phyloP scores from a whole-genome alignment of 148 eudicot species.

The Cornus controversa region DNA sequence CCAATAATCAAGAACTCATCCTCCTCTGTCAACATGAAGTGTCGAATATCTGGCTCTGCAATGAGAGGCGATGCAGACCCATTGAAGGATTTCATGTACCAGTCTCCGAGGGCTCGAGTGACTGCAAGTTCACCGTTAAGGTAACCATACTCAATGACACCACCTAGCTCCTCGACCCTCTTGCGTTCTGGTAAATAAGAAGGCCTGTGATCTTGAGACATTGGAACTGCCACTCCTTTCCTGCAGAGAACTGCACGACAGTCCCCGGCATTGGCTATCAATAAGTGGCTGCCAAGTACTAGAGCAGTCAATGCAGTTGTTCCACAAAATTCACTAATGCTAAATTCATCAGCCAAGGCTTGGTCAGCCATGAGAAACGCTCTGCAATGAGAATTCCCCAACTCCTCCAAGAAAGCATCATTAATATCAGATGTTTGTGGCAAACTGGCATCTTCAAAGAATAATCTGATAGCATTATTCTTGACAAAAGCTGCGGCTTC shows the following conservation, averaged over 20 bases:
- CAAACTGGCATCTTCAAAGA: slow-evolving; percentile 36
- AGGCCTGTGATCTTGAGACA: slow-evolving; percentile 46
- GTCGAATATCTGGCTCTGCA: slow-evolving; percentile 40
- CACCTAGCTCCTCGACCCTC: slow-evolving; percentile 44
- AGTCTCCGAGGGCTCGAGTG: slow-evolving; percentile 51
- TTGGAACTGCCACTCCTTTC: slow-evolving; percentile 42
- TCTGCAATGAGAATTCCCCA: slow-evolving; percentile 25
- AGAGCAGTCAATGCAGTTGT: slow-evolving; percentile 52
- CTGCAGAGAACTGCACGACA: slow-evolving; percentile 52
- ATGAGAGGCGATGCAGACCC: slow-evolving; percentile 37
- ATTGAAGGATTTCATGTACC: slow-evolving; percentile 41
- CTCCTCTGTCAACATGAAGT: slow-evolving; percentile 34
- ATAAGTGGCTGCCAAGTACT: slow-evolving; percentile 37
- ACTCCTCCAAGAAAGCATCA: slow-evolving; percentile 22
- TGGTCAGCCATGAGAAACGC: slow-evolving; percentile 40
- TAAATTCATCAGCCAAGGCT: slow-evolving; percentile 43
- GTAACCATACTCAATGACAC: slow-evolving; percentile 36
- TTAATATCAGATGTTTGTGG: slow-evolving; percentile 28
- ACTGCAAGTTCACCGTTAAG: slow-evolving; percentile 46
- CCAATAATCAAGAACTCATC: slow-evolving; percentile 51
- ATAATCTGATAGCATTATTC: slow-evolving; percentile 32
- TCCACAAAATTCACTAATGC: slow-evolving; percentile 33
- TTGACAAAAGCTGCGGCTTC: slow-evolving; percentile 39
- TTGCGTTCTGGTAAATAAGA: slow-evolving; percentile 24
- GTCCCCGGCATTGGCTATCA: slow-evolving; percentile 51